These are phyloP conservation scores for Kurtzmaniella quercitrusa DNA, from an alignment of 1,139 yeast genomes.

Conservation along the genomic window DNA sequence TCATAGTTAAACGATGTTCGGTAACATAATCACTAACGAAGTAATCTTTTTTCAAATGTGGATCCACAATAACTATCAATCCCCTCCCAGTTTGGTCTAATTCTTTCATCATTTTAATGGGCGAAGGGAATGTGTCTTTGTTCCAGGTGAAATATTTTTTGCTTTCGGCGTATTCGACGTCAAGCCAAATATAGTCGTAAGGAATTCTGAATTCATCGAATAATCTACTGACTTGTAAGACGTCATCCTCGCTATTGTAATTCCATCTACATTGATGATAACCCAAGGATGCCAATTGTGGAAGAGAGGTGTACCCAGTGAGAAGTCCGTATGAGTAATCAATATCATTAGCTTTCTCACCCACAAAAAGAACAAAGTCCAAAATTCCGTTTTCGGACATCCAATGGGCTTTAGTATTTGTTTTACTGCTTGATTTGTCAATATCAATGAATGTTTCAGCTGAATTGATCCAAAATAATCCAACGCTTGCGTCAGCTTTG, in stretches of 20 bases:
- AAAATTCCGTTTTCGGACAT: constrained; percentile 85
- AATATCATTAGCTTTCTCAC: constrained; percentile 56
- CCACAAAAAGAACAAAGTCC: constrained; percentile 71
- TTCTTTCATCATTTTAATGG: constrained; percentile 58
- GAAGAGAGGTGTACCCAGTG: constrained; percentile 77
- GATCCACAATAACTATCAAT: constrained; percentile 83
- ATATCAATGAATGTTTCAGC: constrained; percentile 93
- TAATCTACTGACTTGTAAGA: constrained; percentile 58
- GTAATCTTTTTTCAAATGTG: constrained; percentile 78
- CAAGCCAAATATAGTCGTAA: constrained; percentile 92
- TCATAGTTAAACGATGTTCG: constrained; percentile 32
- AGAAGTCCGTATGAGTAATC: constrained; percentile 60
- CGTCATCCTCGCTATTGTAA: constrained; percentile 84
- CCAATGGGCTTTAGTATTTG: constrained; percentile 68
- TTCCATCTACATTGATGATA: constrained; percentile 98
- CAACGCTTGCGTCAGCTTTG: constrained; percentile 56
- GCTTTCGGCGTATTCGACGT: constrained; percentile 82
- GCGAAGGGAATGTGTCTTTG: constrained; percentile 67
- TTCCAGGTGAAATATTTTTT: constrained; percentile 95
- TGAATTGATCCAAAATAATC: constrained; percentile 86
- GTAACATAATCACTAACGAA: constrained; percentile 53
- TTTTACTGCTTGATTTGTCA: constrained; percentile 25
- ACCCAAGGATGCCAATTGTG: constrained; percentile 77
- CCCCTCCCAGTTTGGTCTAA: constrained; percentile 74
- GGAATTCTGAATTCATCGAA: constrained; percentile 80